Percentiles rank a stretch among this genome's conserved stretches.
Evolutionary conservation across 1,284 basidiomycete species (phyloP).

Genomic region (Gastroboletus turbinatus): DNA sequence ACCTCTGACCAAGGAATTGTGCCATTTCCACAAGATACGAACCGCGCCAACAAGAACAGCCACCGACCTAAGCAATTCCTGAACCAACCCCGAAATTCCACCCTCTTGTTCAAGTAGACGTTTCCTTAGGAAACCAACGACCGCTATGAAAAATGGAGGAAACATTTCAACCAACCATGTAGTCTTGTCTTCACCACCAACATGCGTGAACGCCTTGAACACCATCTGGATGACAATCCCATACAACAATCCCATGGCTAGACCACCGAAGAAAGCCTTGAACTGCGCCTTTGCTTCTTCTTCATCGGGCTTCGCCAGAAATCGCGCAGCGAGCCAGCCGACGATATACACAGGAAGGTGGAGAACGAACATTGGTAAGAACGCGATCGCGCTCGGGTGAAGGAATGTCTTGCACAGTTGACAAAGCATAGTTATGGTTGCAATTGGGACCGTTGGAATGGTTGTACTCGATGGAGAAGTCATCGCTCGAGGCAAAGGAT

Average conservation of each 20-base stretch:
- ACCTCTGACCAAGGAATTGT: conserved; percentile 44
- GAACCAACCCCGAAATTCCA: neutral
- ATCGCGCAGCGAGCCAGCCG: conserved; percentile 31
- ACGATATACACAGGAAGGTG: conserved; percentile 40
- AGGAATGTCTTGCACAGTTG: conserved; percentile 8
- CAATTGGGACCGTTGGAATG: neutral
- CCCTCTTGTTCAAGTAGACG: neutral
- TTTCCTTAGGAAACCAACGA: neutral
- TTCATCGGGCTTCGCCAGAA: conserved; percentile 37
- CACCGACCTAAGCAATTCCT: neutral
- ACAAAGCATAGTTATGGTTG: neutral
- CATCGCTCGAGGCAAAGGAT: conserved; percentile 1
- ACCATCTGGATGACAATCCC: conserved; percentile 6
- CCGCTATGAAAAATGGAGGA: neutral
- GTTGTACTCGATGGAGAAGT: neutral
- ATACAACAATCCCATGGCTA: conserved; percentile 37
- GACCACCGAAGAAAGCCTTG: conserved; percentile 41
- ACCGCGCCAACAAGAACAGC: neutral
- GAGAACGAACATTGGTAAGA: conserved; percentile 13
- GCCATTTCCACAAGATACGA: conserved; percentile 44
- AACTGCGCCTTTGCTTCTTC: conserved; percentile 45
- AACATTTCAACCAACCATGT: neutral
- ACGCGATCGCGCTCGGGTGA: conserved; percentile 8
- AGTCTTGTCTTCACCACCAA: neutral
- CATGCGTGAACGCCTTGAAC: neutral